These are phyloP conservation scores for Scedosporium dehoogii DNA, from an alignment of 2,329 filamentous ascomycete genomes.

Conservation along the genomic window DNA sequence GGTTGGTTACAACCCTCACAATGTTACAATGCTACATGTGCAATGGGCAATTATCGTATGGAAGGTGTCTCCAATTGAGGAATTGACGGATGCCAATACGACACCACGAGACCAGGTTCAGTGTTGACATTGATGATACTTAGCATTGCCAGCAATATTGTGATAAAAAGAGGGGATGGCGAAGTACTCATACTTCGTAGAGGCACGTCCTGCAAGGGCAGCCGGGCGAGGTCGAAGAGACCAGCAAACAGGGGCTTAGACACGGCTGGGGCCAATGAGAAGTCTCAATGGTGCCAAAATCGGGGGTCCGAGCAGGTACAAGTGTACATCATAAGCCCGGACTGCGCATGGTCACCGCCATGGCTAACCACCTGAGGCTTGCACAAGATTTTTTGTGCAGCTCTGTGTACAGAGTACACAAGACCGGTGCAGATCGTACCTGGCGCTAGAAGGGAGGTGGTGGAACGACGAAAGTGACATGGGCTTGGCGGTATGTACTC, in stretches of 20 bases:
- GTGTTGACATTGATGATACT: neutral
- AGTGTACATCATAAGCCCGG: neutral
- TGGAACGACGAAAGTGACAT: neutral
- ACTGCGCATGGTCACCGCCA: neutral
- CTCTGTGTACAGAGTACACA: neutral
- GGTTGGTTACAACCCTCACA: neutral
- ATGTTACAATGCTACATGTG: neutral
- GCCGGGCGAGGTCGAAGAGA: neutral
- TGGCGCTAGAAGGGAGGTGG: neutral
- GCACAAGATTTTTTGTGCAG: neutral
- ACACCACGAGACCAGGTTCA: neutral
- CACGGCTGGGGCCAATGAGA: conserved; percentile 1
- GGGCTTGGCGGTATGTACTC: neutral
- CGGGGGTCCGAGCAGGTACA: neutral
- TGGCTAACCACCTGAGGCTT: neutral
- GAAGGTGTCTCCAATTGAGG: neutral
- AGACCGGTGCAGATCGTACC: neutral
- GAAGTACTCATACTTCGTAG: neutral
- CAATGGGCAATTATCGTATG: neutral
- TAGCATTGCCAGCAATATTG: neutral
- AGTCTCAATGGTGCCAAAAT: neutral
- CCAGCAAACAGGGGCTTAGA: neutral
- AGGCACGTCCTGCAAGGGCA: neutral
- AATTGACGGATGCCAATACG: neutral
- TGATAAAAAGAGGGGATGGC: neutral